These are phyloP conservation scores for Lipomyces japonicus DNA, from an alignment of 805 yeast genomes.

Conservation along the genomic window DNA sequence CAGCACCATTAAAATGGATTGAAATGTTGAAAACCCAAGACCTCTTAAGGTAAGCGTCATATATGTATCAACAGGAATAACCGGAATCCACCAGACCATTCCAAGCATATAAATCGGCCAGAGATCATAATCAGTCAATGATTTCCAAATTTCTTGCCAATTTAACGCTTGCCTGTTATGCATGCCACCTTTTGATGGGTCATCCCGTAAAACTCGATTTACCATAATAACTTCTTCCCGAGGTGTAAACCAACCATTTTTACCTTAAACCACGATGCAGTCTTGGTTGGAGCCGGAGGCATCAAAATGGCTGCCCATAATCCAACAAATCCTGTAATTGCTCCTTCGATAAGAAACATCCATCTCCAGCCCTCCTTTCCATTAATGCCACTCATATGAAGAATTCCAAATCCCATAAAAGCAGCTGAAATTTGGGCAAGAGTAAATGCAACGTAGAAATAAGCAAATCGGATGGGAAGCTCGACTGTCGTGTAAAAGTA, in stretches of 20 bases:
- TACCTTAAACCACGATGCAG: conserved; percentile 24
- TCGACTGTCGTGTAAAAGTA: conserved; percentile 55
- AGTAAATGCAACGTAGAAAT: conserved; percentile 56
- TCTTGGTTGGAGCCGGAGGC: conserved; percentile 45
- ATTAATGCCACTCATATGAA: conserved; percentile 46
- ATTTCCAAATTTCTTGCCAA: conserved; percentile 37
- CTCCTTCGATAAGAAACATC: conserved; percentile 56
- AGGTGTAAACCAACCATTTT: conserved; percentile 50
- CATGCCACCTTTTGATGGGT: conserved; percentile 64
- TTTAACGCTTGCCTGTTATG: conserved; percentile 55
- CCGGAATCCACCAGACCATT: conserved; percentile 43
- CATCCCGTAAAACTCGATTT: conserved; percentile 59
- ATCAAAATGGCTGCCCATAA: conserved; percentile 45
- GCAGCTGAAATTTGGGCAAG: conserved; percentile 46
- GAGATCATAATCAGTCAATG: conserved; percentile 49
- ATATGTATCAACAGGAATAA: conserved; percentile 42
- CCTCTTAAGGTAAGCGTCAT: conserved; percentile 48
- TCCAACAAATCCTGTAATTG: conserved; percentile 53
- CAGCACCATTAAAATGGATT: conserved; percentile 51
- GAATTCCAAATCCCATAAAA: conserved; percentile 52
- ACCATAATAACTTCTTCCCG: too few species aligned
- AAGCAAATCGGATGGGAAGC: conserved; percentile 53
- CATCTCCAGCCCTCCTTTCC: conserved; percentile 60
- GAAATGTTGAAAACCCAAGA: conserved; percentile 52
- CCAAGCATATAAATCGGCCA: conserved; percentile 56